These are phyloP conservation scores for Candolleomyces efflorescens DNA, from an alignment of 768 basidiomycete genomes.

Conservation along the genomic window DNA sequence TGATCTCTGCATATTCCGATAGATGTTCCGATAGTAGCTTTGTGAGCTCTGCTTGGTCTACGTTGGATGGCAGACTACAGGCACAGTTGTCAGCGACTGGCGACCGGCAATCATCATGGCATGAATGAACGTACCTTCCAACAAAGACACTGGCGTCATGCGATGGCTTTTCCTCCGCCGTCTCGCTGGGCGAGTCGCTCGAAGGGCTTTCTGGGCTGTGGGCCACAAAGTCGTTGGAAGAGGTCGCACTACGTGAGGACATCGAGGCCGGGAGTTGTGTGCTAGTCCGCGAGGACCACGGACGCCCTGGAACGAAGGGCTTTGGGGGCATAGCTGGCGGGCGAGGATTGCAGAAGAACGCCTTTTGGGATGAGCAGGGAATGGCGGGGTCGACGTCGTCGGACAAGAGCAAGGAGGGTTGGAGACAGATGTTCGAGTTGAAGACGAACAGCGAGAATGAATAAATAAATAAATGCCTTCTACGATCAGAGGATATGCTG, in stretches of 20 bases:
- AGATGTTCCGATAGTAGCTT: slow-evolving; percentile 62
- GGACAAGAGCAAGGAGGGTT: not conserved
- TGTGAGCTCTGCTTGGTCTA: slow-evolving; percentile 61
- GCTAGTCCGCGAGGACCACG: not conserved
- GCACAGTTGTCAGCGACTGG: slow-evolving; percentile 3
- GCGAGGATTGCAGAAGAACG: not conserved
- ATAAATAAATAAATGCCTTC: not conserved
- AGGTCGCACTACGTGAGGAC: not conserved
- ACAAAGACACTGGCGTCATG: slow-evolving; percentile 84
- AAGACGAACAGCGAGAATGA: not conserved
- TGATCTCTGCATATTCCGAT: slow-evolving; percentile 59
- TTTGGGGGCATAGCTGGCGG: not conserved
- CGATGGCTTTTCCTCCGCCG: slow-evolving; percentile 45
- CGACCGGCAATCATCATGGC: not conserved
- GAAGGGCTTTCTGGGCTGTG: not conserved
- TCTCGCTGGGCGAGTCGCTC: slow-evolving; percentile 13
- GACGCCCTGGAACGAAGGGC: not conserved
- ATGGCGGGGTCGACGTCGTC: not conserved
- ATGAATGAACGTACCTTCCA: slow-evolving; percentile 55
- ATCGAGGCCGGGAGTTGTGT: not conserved
- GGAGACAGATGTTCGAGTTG: not conserved
- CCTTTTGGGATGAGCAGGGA: not conserved
- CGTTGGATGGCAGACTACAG: slow-evolving; percentile 61
- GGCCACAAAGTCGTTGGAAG: too few species aligned
- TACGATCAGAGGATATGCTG: slow-evolving; percentile 1